Percentiles rank a stretch among this genome's conserved stretches.
Evolutionary conservation across 768 basidiomycete genomes (phyloP).

Genomic region (Lactarius sp.): DNA sequence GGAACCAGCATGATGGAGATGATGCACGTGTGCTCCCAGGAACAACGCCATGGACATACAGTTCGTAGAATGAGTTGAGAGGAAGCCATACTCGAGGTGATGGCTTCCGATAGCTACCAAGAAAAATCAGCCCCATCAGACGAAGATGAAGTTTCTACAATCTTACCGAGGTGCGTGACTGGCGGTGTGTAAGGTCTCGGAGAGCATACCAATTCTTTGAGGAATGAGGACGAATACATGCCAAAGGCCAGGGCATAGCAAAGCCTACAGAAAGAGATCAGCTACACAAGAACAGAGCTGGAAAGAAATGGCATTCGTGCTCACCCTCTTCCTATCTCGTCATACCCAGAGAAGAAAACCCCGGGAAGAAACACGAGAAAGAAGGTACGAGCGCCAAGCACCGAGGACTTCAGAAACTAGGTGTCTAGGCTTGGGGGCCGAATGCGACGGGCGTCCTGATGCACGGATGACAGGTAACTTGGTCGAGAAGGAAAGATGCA

Average conservation of each 20-base stretch:
- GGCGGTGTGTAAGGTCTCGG: slow-evolving; percentile 90
- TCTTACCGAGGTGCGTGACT: slow-evolving; percentile 80
- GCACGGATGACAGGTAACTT: slow-evolving; percentile 19
- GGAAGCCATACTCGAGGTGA: slow-evolving; percentile 92
- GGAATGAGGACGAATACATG: slow-evolving; percentile 80
- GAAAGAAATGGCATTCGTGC: slow-evolving; percentile 25
- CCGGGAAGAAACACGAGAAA: slow-evolving; percentile 88
- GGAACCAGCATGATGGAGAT: slow-evolving; percentile 35
- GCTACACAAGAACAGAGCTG: not conserved
- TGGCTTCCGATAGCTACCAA: slow-evolving; percentile 64
- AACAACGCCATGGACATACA: slow-evolving; percentile 85
- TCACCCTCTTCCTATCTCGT: slow-evolving; percentile 67
- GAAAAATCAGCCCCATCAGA: not conserved
- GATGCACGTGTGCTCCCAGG: slow-evolving; percentile 55
- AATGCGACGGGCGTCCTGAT: slow-evolving; percentile 36
- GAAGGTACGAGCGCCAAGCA: slow-evolving; percentile 83
- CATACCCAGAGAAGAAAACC: slow-evolving; percentile 84
- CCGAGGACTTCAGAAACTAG: slow-evolving; percentile 81
- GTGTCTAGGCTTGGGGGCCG: slow-evolving; percentile 65
- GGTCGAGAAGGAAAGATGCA: slow-evolving; percentile 25
- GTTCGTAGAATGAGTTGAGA: slow-evolving; percentile 93
- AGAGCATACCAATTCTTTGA: slow-evolving; percentile 87
- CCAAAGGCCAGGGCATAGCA: slow-evolving; percentile 68
- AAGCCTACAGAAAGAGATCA: slow-evolving; percentile 41
- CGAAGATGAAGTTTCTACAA: not conserved